Percentiles rank a stretch among this genome's conserved stretches.
phyloP scores from a whole-genome alignment of 169 alveolate species.

The Plasmodium ovale region DNA sequence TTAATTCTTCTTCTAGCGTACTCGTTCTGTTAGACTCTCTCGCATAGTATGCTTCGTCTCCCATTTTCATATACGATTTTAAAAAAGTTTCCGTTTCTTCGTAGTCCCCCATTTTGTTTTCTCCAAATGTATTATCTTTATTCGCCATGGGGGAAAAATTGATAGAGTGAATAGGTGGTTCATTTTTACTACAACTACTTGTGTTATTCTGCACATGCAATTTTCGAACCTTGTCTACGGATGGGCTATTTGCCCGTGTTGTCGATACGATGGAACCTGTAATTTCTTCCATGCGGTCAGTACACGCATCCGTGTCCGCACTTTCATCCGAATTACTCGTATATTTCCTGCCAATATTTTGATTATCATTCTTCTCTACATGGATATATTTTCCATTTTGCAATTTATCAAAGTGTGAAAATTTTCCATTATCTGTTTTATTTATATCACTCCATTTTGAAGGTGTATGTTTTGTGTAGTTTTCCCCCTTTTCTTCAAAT shows the following conservation, averaged over 20 bases:
- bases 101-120: neutral
- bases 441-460: too few species aligned
- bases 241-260: neutral
- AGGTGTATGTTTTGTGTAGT: neutral
- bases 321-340: too few species aligned
- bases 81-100: slow-evolving; percentile 16
- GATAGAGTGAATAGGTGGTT: neutral
- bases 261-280: neutral
- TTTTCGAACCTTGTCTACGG: neutral
- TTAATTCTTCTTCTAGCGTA: slow-evolving; percentile 46
- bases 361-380: too few species aligned
- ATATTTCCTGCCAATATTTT: too few species aligned
- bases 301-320: too few species aligned
- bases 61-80: slow-evolving; percentile 6
- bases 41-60: slow-evolving; percentile 3
- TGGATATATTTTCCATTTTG: too few species aligned
- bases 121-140: neutral
- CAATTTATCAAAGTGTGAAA: neutral
- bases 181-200: neutral
- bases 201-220: neutral
- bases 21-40: neutral
- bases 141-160: neutral
- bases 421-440: neutral
- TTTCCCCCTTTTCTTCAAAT: neutral
- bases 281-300: neutral